Percentiles rank a stretch among this genome's conserved stretches.
Conservation (phyloP, 306 rosid genomes). For the Quercus berberidifolia region DNA sequence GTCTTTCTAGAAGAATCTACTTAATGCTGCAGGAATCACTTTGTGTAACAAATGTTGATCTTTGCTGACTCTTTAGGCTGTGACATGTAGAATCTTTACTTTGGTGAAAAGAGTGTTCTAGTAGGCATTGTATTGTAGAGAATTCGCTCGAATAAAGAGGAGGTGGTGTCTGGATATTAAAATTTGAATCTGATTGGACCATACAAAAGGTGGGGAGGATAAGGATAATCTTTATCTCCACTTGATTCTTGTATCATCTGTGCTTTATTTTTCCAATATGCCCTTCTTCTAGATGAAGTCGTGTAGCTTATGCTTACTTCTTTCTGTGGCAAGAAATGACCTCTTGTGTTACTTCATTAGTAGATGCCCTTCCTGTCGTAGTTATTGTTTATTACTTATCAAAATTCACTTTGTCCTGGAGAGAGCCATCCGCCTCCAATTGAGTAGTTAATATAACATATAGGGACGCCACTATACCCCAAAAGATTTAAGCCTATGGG, state of each 20-base stretch:
- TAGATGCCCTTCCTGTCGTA: not conserved
- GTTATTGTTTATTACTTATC: no score
- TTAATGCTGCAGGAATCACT: not conserved
- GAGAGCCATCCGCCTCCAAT: fast-evolving
- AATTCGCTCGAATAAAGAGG: not conserved
- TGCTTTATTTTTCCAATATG: not conserved
- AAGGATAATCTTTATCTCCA: not conserved
- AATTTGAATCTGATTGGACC: not conserved
- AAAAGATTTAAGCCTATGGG: no score
- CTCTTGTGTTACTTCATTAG: not conserved
- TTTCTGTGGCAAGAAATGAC: not conserved
- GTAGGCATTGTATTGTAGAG: not conserved
- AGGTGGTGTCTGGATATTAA: not conserved
- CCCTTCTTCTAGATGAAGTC: not conserved
- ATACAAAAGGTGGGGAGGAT: not conserved
- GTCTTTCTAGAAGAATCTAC: not conserved
- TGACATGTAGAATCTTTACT: not conserved
- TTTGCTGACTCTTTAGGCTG: not conserved
- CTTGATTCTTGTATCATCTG: not conserved
- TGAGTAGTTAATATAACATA: not conserved
- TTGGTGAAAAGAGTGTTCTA: not conserved
- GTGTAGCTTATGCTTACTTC: not conserved
- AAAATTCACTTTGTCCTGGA: no score
- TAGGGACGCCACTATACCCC: fast-evolving
- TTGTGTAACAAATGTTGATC: not conserved